These are phyloP conservation scores for Citrus glauca DNA, from an alignment of 345 rosid species.

Conservation along the genomic window DNA sequence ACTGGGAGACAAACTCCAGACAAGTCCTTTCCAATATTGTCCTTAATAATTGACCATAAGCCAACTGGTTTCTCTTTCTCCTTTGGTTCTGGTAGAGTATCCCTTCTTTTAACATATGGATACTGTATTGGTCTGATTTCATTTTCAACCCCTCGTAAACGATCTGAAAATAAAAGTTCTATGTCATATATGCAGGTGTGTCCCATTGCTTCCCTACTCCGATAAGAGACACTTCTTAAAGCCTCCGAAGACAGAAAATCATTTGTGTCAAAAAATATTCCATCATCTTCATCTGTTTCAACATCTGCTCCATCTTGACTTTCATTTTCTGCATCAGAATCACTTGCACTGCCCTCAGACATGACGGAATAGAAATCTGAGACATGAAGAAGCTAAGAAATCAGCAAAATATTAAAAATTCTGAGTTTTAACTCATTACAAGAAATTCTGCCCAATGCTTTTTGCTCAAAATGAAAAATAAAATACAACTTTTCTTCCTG, in stretches of 20 bases:
- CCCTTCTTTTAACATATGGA: constrained; percentile 85
- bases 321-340: constrained; percentile 85
- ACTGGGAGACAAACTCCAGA: constrained; percentile 99
- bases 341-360: constrained; percentile 92
- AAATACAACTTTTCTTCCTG: neutral
- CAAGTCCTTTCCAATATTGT: constrained; percentile 95
- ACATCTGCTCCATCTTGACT: constrained; percentile 88
- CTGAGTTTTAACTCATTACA: neutral
- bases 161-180: constrained; percentile 60
- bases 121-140: constrained; percentile 58
- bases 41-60: constrained; percentile 97
- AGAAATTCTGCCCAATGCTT: neutral
- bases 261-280: constrained; percentile 72
- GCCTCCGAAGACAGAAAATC: constrained; percentile 85
- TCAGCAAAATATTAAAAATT: constrained; percentile 10
- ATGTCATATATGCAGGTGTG: constrained; percentile 52
- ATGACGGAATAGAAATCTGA: constrained; percentile 98
- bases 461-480: neutral
- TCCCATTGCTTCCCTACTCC: constrained; percentile 69
- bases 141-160: constrained; percentile 33
- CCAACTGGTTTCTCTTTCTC: constrained; percentile 98
- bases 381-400: constrained; percentile 19
- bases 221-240: constrained; percentile 84
- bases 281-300: constrained; percentile 92
- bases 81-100: constrained; percentile 89